These are phyloP conservation scores for Puccinia coronata DNA, from an alignment of 1,284 basidiomycete species.

Conservation along the genomic window DNA sequence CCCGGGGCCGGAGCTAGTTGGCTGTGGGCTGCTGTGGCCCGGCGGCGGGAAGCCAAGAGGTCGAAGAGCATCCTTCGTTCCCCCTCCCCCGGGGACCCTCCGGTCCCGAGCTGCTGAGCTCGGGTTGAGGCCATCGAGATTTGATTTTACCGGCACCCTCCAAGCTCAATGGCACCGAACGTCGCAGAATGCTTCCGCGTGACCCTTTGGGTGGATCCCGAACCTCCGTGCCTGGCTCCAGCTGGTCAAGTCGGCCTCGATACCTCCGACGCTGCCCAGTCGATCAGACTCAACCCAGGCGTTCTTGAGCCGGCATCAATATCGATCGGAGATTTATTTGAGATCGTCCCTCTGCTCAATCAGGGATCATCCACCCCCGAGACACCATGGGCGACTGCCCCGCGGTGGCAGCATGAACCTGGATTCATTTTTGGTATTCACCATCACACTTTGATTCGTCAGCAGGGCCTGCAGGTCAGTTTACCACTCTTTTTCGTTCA, in stretches of 20 bases:
- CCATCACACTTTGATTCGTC: constrained; percentile 38
- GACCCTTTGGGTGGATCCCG: constrained; percentile 49
- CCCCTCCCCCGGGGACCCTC: too few species aligned
- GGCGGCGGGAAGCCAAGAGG: too few species aligned
- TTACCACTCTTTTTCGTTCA: neutral
- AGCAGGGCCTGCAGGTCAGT: constrained; percentile 43
- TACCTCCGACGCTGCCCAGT: constrained; percentile 38
- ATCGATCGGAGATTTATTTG: constrained; percentile 43
- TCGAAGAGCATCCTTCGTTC: too few species aligned
- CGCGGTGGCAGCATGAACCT: constrained; percentile 38
- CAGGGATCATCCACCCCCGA: constrained; percentile 19
- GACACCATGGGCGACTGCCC: constrained; percentile 15
- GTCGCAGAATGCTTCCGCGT: constrained; percentile 42
- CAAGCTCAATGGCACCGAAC: constrained; percentile 1
- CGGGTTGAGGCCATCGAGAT: too few species aligned
- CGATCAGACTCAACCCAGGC: constrained; percentile 38
- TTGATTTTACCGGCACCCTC: neutral
- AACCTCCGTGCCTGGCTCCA: constrained; percentile 27
- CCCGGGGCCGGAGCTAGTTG: too few species aligned
- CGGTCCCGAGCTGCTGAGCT: too few species aligned
- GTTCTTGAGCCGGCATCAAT: constrained; percentile 38
- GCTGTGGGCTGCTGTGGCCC: too few species aligned
- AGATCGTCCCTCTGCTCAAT: constrained; percentile 40
- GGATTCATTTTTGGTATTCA: constrained; percentile 41
- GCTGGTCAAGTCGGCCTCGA: constrained; percentile 26